Conservation (phyloP, 495 filamentous ascomycete species). For the Neurospora discreta region DNA sequence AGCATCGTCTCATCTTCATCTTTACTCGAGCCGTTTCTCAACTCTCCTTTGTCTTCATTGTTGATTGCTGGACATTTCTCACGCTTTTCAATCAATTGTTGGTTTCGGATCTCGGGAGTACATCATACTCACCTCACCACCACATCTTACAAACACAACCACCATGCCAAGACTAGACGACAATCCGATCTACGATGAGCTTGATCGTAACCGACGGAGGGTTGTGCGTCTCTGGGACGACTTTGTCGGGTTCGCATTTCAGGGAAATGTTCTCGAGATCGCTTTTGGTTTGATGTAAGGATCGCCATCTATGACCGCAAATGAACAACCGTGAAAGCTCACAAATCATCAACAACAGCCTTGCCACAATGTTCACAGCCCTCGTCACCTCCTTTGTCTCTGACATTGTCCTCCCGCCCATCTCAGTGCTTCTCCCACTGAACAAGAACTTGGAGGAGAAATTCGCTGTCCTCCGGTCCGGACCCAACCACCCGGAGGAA, state of each 20-base stretch:
- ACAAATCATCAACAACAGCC: constrained; percentile 14
- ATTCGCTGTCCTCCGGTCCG: constrained; percentile 53
- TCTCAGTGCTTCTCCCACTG: constrained; percentile 58
- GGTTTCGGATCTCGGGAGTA: not conserved
- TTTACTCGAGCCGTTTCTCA: not conserved
- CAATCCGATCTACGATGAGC: constrained; percentile 14
- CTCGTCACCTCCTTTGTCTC: constrained; percentile 63
- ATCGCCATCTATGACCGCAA: not conserved
- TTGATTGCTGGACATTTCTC: not conserved
- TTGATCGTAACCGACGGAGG: constrained; percentile 22
- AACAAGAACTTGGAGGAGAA: constrained; percentile 66
- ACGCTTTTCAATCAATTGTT: not conserved
- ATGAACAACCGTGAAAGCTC: not conserved
- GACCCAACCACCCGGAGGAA: constrained; percentile 36
- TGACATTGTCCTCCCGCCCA: constrained; percentile 56
- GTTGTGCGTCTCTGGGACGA: constrained; percentile 41
- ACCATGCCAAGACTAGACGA: not conserved
- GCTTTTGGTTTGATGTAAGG: constrained; percentile 63
- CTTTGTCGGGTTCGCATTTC: constrained; percentile 60
- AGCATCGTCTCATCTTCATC: not conserved
- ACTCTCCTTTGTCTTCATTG: not conserved
- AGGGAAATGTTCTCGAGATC: constrained; percentile 66
- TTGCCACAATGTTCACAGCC: constrained; percentile 61
- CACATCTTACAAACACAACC: not conserved
- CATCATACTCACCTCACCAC: not conserved